These are phyloP conservation scores for Tuber melanosporum DNA, from an alignment of 495 filamentous ascomycete genomes.

Conservation along the genomic window DNA sequence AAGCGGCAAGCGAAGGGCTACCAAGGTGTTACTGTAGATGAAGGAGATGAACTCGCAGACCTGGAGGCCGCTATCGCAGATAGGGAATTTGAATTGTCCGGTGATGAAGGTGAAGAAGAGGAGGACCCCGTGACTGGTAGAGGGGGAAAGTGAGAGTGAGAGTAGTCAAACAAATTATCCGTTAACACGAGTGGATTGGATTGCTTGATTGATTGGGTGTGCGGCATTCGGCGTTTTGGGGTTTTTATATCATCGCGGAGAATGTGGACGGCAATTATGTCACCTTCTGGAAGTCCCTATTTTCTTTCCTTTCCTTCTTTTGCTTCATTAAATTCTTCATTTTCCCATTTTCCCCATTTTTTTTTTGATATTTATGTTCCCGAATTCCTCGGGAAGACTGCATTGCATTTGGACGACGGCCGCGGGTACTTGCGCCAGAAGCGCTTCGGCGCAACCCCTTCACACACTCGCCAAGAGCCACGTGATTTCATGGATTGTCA, in stretches of 20 bases:
- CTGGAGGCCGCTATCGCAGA: conserved; percentile 49
- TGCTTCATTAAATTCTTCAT: neutral
- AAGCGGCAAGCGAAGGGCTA: conserved; percentile 60
- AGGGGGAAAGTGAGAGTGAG: conserved; percentile 47
- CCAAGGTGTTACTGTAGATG: conserved; percentile 26
- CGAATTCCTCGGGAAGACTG: neutral
- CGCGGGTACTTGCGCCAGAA: neutral
- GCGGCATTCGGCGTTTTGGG: neutral
- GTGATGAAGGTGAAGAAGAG: conserved; percentile 48
- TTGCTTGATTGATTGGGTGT: neutral
- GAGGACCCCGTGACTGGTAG: conserved; percentile 55
- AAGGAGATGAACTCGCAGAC: conserved; percentile 45
- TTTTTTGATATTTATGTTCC: neutral
- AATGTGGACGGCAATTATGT: neutral
- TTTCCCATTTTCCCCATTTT: neutral
- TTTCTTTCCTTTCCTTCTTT: neutral
- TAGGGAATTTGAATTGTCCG: conserved; percentile 32
- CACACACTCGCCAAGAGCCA: neutral
- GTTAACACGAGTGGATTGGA: neutral
- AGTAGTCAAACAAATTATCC: neutral
- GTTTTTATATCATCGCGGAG: neutral
- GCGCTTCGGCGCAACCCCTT: neutral
- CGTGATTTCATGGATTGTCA: neutral
- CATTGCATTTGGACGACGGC: neutral
- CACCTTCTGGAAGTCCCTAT: neutral